These are phyloP conservation scores for Dalbergia cultrata DNA, from an alignment of 306 rosid species.

Conservation along the genomic window DNA sequence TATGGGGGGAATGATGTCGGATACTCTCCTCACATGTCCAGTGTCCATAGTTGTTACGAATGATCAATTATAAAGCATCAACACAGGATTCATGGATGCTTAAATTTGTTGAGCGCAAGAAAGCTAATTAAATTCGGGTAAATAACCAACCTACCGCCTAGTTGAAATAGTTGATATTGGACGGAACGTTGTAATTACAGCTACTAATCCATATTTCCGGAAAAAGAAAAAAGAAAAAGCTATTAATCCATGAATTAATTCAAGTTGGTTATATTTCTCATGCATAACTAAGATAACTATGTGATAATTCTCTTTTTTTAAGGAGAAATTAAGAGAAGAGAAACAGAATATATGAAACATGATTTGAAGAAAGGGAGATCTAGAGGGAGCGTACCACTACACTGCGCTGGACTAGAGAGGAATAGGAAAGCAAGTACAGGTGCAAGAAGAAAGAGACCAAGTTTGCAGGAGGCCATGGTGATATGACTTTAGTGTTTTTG, in stretches of 20 bases:
- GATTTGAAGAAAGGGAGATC: background rate
- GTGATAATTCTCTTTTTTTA: background rate
- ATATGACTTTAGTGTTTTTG: background rate
- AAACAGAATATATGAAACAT: background rate
- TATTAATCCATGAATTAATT: background rate
- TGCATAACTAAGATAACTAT: background rate
- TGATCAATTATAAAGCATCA: too few relatives aligned
- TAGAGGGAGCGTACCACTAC: conserved; percentile 37
- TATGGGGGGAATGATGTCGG: too few relatives aligned
- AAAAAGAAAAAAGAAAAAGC: too few relatives aligned
- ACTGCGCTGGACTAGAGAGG: conserved; percentile 43
- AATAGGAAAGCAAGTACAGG: conserved; percentile 25
- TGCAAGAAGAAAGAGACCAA: conserved; percentile 38
- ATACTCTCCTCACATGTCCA: too few relatives aligned
- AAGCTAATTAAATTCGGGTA: too few relatives aligned
- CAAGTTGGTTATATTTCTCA: background rate
- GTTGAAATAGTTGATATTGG: conserved; percentile 5
- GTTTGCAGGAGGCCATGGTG: conserved; percentile 52
- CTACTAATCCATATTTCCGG: too few relatives aligned
- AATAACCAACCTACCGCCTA: background rate
- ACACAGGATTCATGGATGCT: background rate
- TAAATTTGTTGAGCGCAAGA: background rate
- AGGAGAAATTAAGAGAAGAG: background rate
- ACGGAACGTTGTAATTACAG: background rate
- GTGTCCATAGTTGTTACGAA: too few relatives aligned